Evolutionary conservation across 129 eudicot genomes (phyloP).

Genomic region (Tagetes erecta): DNA sequence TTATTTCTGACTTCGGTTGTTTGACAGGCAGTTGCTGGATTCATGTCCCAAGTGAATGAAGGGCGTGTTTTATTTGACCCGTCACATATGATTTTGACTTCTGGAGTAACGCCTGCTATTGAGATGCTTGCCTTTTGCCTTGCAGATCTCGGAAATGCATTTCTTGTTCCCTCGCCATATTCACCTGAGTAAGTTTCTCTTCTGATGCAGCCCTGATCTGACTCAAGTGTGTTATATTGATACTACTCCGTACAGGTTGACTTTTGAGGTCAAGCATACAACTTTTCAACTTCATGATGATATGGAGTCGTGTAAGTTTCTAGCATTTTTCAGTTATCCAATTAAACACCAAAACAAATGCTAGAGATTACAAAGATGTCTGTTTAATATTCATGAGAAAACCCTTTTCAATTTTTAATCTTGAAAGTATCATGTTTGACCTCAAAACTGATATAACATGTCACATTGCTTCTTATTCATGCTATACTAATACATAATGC

Average conservation of each 20-base stretch:
- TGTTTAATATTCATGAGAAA: neutral
- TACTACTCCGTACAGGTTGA: constrained; percentile 38
- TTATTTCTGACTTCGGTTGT: constrained; percentile 16
- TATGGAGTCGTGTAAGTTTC: constrained; percentile 37
- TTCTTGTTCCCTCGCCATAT: constrained; percentile 91
- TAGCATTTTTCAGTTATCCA: constrained; percentile 27
- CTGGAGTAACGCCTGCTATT: constrained; percentile 73
- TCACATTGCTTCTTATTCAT: neutral
- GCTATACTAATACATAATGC: constrained; percentile 7
- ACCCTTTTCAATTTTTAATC: constrained; percentile 25
- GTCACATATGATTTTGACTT: constrained; percentile 62
- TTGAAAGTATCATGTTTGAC: constrained; percentile 33
- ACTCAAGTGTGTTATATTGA: neutral
- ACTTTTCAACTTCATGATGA: constrained; percentile 42
- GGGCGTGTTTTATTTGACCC: constrained; percentile 51
- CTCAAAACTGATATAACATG: constrained; percentile 22
- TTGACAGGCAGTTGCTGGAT: constrained; percentile 67
- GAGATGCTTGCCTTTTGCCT: constrained; percentile 81
- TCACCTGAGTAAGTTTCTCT: constrained; percentile 52
- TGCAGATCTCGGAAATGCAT: constrained; percentile 84
- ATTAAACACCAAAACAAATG: constrained; percentile 22
- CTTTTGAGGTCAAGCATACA: constrained; percentile 44
- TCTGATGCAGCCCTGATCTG: constrained; percentile 8
- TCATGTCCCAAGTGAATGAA: constrained; percentile 68
- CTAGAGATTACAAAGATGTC: constrained; percentile 1